Evolutionary conservation across 805 yeast species (phyloP).

Genomic region (Wickerhamomyces rabaulensis): DNA sequence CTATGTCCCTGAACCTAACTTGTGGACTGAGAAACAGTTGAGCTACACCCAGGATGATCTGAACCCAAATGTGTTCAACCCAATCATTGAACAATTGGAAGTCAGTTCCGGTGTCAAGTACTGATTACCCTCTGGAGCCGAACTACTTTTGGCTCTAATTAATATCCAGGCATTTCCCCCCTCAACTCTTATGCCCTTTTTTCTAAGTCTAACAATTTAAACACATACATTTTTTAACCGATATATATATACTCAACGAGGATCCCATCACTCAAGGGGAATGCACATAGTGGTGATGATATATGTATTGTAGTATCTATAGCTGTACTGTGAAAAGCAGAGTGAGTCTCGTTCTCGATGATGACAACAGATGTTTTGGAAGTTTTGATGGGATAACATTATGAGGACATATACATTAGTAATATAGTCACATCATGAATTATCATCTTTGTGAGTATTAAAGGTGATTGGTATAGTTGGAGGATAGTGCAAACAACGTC

Average conservation of each 20-base stretch:
- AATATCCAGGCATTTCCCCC: not conserved
- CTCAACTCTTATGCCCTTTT: not conserved
- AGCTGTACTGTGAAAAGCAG: no score
- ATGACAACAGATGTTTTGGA: no score
- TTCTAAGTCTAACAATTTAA: no score
- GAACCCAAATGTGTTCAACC: slow-evolving; percentile 62
- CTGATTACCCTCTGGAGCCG: not conserved
- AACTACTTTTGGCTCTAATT: not conserved
- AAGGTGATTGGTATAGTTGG: no score
- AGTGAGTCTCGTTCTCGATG: no score
- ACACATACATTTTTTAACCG: not conserved
- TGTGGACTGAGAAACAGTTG: slow-evolving; percentile 88
- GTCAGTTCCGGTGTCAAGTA: slow-evolving; percentile 58
- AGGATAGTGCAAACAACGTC: no score
- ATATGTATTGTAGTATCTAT: no score
- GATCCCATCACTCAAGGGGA: not conserved
- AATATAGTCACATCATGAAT: no score
- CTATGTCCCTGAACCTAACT: slow-evolving; percentile 46
- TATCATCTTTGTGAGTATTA: no score
- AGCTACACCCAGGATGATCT: slow-evolving; percentile 54
- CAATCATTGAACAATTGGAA: slow-evolving; percentile 56
- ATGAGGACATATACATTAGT: no score
- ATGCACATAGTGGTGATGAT: not conserved
- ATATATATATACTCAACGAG: not conserved
- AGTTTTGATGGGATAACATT: no score